Conservation (phyloP, 805 yeast genomes). For the Candida vaughaniae region DNA sequence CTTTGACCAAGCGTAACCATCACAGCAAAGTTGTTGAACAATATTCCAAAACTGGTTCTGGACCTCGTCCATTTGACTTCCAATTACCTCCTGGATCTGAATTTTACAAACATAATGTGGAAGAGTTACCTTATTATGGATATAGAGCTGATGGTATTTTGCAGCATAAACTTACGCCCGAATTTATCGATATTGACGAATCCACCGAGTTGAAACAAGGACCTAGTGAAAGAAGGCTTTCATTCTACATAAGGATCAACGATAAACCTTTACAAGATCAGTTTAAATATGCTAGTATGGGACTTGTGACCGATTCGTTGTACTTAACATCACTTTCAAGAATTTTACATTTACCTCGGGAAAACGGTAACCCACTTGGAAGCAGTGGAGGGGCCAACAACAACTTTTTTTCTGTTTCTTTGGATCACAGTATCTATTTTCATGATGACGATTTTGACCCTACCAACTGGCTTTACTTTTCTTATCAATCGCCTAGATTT, state of each 20-base stretch:
- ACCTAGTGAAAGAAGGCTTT: slow-evolving; percentile 30
- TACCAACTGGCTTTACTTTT: slow-evolving; percentile 29
- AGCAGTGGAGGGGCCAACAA: slow-evolving; percentile 23
- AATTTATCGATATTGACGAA: slow-evolving; percentile 22
- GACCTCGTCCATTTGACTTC: slow-evolving; percentile 31
- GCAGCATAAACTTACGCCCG: slow-evolving; percentile 28
- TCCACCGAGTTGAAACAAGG: slow-evolving; percentile 19
- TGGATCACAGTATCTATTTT: slow-evolving; percentile 35
- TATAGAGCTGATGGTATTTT: slow-evolving; percentile 16
- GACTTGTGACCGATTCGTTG: slow-evolving; percentile 32
- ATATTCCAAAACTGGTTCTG: slow-evolving; percentile 19
- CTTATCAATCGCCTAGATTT: slow-evolving; percentile 27
- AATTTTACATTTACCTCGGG: slow-evolving; percentile 26
- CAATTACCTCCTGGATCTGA: slow-evolving; percentile 25
- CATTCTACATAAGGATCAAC: slow-evolving; percentile 32
- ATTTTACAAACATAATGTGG: slow-evolving; percentile 22
- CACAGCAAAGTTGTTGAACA: slow-evolving; percentile 12
- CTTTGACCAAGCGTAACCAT: slow-evolving; percentile 34
- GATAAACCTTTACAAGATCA: slow-evolving; percentile 16
- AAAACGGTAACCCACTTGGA: slow-evolving; percentile 11
- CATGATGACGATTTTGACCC: slow-evolving; percentile 38
- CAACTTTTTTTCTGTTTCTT: slow-evolving; percentile 30
- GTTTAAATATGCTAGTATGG: slow-evolving; percentile 24
- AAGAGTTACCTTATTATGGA: slow-evolving; percentile 14
- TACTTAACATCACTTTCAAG: slow-evolving; percentile 29